A percentile compares a stretch with the other conserved stretches of the same genome.
Conservation (phyloP, 2,329 filamentous ascomycete species). For the Aplosporella prunicola region DNA sequence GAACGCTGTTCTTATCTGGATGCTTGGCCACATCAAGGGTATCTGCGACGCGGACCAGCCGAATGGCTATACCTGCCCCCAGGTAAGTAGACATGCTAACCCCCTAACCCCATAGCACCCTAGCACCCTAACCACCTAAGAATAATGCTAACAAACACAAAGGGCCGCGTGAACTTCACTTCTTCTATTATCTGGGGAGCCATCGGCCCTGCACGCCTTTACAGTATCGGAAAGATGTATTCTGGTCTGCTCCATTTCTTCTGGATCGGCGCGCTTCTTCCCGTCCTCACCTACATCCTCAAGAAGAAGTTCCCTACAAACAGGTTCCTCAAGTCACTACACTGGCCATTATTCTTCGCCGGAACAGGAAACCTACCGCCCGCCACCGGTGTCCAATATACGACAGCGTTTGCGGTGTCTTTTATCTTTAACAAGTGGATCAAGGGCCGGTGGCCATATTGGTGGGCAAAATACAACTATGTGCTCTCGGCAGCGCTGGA, state of each 20-base stretch:
- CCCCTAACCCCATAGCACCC: no score
- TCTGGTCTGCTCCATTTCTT: conserved; percentile 42
- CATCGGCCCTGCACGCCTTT: conserved; percentile 46
- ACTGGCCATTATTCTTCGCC: conserved; percentile 54
- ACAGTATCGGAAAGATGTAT: conserved; percentile 40
- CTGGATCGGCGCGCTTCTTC: conserved; percentile 42
- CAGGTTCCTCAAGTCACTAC: conserved; percentile 37
- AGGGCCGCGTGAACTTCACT: conserved; percentile 48
- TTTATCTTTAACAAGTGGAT: conserved; percentile 1
- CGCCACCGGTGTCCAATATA: conserved; percentile 11
- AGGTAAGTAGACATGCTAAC: no score
- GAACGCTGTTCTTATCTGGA: conserved; percentile 53
- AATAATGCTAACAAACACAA: no score
- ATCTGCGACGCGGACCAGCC: conserved; percentile 4
- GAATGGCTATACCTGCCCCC: conserved; percentile 50
- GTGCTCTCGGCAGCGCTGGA: conserved; percentile 25
- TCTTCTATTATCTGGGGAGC: conserved; percentile 61
- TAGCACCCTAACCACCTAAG: no score
- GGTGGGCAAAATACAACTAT: conserved; percentile 6
- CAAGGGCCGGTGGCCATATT: background rate
- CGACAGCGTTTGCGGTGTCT: conserved; percentile 1
- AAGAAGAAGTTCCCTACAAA: conserved; percentile 40
- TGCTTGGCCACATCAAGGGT: conserved; percentile 43
- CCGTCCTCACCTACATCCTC: conserved; percentile 43
- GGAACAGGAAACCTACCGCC: conserved; percentile 51